Base-by-base conservation (phyloP, 176 grass and related monocot genomes). In the Zizania latifolia region DNA sequence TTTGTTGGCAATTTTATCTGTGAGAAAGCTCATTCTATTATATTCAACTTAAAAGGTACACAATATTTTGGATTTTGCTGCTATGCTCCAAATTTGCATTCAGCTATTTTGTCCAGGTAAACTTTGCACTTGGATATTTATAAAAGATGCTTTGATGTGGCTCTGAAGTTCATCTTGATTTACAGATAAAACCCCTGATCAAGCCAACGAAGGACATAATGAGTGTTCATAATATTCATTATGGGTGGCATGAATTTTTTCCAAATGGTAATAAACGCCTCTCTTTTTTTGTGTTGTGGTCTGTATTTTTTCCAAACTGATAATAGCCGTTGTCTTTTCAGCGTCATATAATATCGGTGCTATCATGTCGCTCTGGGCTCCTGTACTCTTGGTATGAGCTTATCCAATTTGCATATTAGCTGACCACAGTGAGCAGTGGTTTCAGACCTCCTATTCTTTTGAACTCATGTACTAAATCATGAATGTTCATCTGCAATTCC, bases 201-300 rank as follows among this genome's bases (percentile, higher is more conserved):
- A 86, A 87, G 58, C 88, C 94, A 71, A 97, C 94, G 58, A 97
- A 93, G 83, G 90, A 92, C 62, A 91, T 97, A 86, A 91, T 93
- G 88, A 76, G 67, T 68, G 87, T 97, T 78, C 85, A 57, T 72
- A 92, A 92, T 78, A 87, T 97, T 82, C 79, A 23, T 61, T 97
- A 97, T 69, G 80, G 85, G 63, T 97, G 94, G 94, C 94, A 97
- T 34, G 94, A 97, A 65, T 97, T 97, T 58, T 97, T 93, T 64
- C 91, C 94, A 41, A 92, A 97, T 76, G 88, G 94, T 97, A 93
- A 64, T 82, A 28, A 37, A 13, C 30, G 6, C n/a, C n/a, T 22
- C 40, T 68, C 51, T 14, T 26, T 16, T 48, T 14, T 1, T 56
- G 36, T 27, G 7, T 58, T 56, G 10, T 5, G 4, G 5, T 17